Evolutionary conservation across 495 filamentous ascomycete species (phyloP).

Genomic region (Aspergillus asperescens): DNA sequence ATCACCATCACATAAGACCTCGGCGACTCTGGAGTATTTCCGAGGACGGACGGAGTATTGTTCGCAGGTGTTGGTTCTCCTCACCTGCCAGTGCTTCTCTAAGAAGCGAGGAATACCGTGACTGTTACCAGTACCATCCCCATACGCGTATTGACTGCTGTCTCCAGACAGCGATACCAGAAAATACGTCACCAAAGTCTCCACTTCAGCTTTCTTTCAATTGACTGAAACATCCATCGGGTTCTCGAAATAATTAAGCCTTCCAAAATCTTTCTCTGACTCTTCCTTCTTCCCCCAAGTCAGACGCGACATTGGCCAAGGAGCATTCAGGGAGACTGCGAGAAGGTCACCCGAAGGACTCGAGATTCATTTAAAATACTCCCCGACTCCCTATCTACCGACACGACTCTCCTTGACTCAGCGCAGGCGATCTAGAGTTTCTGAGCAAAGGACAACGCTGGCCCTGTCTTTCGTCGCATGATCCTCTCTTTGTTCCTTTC

Average conservation of each 20-base stretch:
- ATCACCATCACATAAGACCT: conserved; percentile 17
- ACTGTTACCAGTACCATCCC: conserved; percentile 12
- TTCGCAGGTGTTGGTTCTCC: not conserved
- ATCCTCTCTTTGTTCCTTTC: conserved; percentile 28
- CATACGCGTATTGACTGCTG: no score
- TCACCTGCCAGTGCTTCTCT: not conserved
- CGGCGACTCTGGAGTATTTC: conserved; percentile 4
- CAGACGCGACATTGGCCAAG: conserved; percentile 9
- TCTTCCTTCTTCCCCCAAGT: conserved; percentile 16
- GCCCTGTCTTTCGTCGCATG: conserved; percentile 29
- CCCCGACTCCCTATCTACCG: conserved; percentile 1
- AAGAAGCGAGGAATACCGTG: not conserved
- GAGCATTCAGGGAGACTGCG: conserved; percentile 1
- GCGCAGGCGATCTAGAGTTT: conserved; percentile 9
- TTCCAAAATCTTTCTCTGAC: conserved; percentile 29
- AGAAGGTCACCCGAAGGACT: conserved; percentile 7
- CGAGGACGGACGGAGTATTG: not conserved
- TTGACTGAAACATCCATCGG: conserved; percentile 29
- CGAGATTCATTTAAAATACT: conserved; percentile 1
- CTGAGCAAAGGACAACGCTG: conserved; percentile 27
- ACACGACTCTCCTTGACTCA: conserved; percentile 5
- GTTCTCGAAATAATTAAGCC: conserved; percentile 26
- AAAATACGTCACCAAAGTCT: conserved; percentile 16
- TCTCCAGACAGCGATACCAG: conserved; percentile 11
- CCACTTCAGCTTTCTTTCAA: conserved; percentile 27